Evolutionary conservation across 768 basidiomycete genomes (phyloP).

Genomic region (Russula brevipes): DNA sequence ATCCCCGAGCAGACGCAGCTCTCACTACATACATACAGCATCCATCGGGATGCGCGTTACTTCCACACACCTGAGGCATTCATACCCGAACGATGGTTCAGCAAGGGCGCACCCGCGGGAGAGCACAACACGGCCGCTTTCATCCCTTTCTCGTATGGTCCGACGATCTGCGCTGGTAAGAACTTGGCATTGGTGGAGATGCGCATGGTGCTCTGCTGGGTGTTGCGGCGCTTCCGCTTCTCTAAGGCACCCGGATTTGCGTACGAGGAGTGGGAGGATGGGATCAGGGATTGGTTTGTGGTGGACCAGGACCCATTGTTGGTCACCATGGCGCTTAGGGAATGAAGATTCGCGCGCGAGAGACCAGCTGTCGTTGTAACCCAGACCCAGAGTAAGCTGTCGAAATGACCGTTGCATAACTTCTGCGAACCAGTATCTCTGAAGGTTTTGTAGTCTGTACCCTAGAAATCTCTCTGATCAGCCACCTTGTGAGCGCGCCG

Average conservation of each 20-base stretch:
- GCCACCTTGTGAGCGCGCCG: no score
- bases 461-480: no score
- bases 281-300: constrained; percentile 17
- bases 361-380: no score
- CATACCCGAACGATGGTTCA: constrained; percentile 21
- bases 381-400: no score
- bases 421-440: no score
- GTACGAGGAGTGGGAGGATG: constrained; percentile 15
- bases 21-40: constrained; percentile 21
- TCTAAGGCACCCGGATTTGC: neutral
- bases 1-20: constrained; percentile 22
- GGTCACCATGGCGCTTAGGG: neutral
- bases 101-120: constrained; percentile 8
- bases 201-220: constrained; percentile 35
- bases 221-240: constrained; percentile 37
- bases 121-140: constrained; percentile 35
- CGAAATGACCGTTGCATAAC: no score
- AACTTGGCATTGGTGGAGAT: constrained; percentile 41
- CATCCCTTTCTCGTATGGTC: constrained; percentile 42
- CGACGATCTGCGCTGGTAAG: constrained; percentile 41
- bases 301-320: constrained; percentile 10
- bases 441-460: no score
- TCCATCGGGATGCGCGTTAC: constrained; percentile 19
- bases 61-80: constrained; percentile 18
- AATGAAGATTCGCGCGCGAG: neutral